Evolutionary conservation across 805 yeast species (phyloP).

Genomic region (Candida odintsovae): DNA sequence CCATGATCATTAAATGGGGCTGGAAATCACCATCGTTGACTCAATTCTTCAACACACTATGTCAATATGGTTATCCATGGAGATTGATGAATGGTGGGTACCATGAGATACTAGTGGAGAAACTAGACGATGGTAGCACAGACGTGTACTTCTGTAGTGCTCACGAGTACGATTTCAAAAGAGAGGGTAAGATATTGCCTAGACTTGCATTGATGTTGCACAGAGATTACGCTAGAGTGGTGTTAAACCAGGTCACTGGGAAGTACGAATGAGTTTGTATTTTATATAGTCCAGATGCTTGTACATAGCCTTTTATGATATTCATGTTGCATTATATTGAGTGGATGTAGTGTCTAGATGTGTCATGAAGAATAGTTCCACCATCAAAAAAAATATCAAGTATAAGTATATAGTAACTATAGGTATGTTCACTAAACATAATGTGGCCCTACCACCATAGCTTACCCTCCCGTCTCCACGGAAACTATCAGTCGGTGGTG

Average conservation of each 20-base stretch:
- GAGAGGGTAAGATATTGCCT: slow-evolving; percentile 22
- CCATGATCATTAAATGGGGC: slow-evolving; percentile 4
- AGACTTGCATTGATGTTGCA: slow-evolving; percentile 11
- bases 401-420: too few species aligned
- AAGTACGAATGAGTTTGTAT: not conserved
- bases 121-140: not conserved
- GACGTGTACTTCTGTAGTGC: slow-evolving; percentile 18
- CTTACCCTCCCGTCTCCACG: not conserved
- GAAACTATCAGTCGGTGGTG: not conserved
- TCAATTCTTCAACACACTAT: slow-evolving; percentile 12
- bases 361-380: too few species aligned
- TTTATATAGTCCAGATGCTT: not conserved
- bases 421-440: too few species aligned
- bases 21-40: slow-evolving; percentile 2
- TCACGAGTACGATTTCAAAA: slow-evolving; percentile 18
- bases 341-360: too few species aligned
- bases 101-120: slow-evolving; percentile 15
- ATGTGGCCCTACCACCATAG: not conserved
- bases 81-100: slow-evolving; percentile 23
- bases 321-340: not conserved
- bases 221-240: slow-evolving; percentile 16
- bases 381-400: too few species aligned
- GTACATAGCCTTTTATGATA: not conserved
- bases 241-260: slow-evolving; percentile 4
- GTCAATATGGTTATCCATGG: slow-evolving; percentile 23